Evolutionary conservation across 1,284 basidiomycete species (phyloP).

Genomic region (Ceratobasidium sp.): DNA sequence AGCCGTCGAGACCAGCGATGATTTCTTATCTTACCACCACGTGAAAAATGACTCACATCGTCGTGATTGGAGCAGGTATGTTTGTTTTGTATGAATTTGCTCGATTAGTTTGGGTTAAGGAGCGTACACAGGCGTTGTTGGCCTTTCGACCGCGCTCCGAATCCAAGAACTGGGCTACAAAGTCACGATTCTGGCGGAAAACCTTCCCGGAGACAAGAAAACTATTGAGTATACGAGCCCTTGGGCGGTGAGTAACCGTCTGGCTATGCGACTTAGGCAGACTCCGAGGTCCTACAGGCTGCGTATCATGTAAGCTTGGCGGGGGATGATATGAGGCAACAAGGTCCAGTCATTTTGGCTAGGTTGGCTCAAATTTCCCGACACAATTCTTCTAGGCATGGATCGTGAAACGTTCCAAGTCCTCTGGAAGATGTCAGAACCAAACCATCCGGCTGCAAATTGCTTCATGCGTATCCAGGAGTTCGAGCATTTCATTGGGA

Average conservation of each 20-base stretch:
- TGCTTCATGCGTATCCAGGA: conserved; percentile 75
- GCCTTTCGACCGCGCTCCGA: conserved; percentile 76
- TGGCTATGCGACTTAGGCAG: neutral
- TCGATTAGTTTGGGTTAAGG: neutral
- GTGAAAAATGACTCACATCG: conserved; percentile 20
- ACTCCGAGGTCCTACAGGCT: conserved; percentile 60
- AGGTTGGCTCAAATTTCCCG: neutral
- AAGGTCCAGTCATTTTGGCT: conserved; percentile 61
- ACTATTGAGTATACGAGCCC: conserved; percentile 77
- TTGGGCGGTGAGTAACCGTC: conserved; percentile 76
- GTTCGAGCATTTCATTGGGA: conserved; percentile 70
- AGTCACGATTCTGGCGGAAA: conserved; percentile 77
- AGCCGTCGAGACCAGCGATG: too few relatives aligned
- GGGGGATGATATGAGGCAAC: conserved; percentile 65
- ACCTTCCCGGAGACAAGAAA: conserved; percentile 75
- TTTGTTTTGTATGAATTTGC: too few relatives aligned
- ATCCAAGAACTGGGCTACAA: conserved; percentile 72
- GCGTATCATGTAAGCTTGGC: conserved; percentile 78
- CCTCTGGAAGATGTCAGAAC: conserved; percentile 78
- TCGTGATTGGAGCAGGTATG: conserved; percentile 37
- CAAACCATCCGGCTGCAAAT: conserved; percentile 66
- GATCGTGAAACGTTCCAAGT: conserved; percentile 78
- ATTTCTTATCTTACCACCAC: too few relatives aligned
- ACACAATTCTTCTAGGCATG: neutral
- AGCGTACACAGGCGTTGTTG: conserved; percentile 71